Conservation (phyloP, 2,329 filamentous ascomycete species). For the Arthrobotrys sinensis region DNA sequence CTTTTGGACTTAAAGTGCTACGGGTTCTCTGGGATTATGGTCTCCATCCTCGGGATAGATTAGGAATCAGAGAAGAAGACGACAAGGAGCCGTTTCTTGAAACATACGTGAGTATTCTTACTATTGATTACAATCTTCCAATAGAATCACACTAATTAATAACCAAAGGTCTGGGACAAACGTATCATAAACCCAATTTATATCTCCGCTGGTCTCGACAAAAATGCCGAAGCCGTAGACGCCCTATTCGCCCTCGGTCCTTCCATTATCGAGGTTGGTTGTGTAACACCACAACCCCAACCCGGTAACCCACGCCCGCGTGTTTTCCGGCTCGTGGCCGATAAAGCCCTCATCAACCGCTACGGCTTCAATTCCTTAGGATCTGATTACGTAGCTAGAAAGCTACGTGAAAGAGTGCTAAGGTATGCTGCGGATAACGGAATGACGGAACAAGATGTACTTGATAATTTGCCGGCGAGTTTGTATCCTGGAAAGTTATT, state of each 20-base stretch:
- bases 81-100: constrained; percentile 62
- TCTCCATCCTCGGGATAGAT: constrained; percentile 86
- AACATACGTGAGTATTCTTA: constrained; percentile 44
- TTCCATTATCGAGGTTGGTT: constrained; percentile 90
- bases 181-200: constrained; percentile 87
- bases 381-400: constrained; percentile 86
- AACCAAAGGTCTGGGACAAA: constrained; percentile 79
- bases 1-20: constrained; percentile 79
- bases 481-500: constrained; percentile 82
- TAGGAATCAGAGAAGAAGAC: constrained; percentile 67
- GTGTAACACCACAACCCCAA: constrained; percentile 88
- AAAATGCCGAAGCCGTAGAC: constrained; percentile 90
- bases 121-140: not conserved
- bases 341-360: constrained; percentile 92
- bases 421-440: constrained; percentile 81
- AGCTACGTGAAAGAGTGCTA: constrained; percentile 82
- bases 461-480: constrained; percentile 87
- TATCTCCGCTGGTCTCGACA: constrained; percentile 96
- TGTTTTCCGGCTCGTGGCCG: constrained; percentile 86
- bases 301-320: constrained; percentile 88
- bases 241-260: constrained; percentile 87
- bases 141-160: constrained; percentile 11
- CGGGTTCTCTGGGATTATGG: constrained; percentile 81
- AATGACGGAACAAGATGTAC: constrained; percentile 79
- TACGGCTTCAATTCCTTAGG: constrained; percentile 95